phyloP scores from a whole-genome alignment of 306 rosid genomes.

The Medicago ruthenica region DNA sequence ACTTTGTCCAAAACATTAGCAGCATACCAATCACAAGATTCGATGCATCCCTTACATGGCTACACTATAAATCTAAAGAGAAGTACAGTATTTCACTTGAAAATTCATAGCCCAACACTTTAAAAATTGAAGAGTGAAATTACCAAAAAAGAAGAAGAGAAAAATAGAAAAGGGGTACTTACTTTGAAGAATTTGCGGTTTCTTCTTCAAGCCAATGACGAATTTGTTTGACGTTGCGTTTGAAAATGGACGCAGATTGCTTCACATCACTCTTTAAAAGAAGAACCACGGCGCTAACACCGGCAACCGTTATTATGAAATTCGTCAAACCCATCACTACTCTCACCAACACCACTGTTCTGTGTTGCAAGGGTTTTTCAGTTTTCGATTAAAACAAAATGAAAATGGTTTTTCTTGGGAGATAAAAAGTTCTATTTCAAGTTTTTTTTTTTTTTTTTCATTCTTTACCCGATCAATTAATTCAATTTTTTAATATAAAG shows the following conservation, averaged over 20 bases:
- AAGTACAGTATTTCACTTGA: background rate
- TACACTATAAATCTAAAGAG: no score
- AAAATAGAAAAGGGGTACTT: background rate
- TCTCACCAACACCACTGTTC: background rate
- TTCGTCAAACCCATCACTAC: slow-evolving; percentile 51
- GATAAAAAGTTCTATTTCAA: no score
- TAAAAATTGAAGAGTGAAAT: no score
- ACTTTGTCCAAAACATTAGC: no score
- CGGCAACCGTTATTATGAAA: slow-evolving; percentile 59
- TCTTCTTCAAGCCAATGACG: slow-evolving; percentile 69
- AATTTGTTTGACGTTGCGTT: slow-evolving; percentile 57
- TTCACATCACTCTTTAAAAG: slow-evolving; percentile 61
- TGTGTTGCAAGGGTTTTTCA: background rate
- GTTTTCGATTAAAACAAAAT: no score
- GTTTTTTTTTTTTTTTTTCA: no score
- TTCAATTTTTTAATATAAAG: no score
- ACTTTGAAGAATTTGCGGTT: slow-evolving; percentile 55
- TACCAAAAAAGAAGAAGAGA: background rate
- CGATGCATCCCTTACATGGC: background rate
- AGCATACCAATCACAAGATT: background rate
- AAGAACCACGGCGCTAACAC: slow-evolving; percentile 57
- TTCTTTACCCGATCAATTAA: no score
- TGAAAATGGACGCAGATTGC: slow-evolving; percentile 54
- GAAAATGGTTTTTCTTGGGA: no score
- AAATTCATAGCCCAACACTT: background rate